Evolutionary conservation across 192 early-diverging fungal species (phyloP).

Genomic region (Paraglomus occultum): DNA sequence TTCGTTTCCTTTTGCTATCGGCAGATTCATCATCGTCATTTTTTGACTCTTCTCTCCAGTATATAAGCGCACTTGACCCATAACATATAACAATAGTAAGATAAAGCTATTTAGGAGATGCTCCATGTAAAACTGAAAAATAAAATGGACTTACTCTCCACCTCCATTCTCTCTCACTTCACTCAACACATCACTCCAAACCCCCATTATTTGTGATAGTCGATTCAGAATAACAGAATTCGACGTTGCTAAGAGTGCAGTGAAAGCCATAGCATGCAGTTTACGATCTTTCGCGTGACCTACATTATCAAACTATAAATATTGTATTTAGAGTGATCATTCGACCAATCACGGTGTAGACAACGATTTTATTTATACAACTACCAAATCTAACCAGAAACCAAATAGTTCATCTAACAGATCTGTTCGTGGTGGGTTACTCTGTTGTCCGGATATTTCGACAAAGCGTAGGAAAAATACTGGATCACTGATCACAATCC

Average conservation of each 20-base stretch:
- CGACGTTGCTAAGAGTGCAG: constrained; percentile 52
- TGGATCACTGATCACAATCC: constrained; percentile 60
- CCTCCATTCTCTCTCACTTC: constrained; percentile 61
- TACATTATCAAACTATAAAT: constrained; percentile 71
- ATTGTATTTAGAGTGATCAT: not conserved
- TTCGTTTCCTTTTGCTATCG: constrained; percentile 50
- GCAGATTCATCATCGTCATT: constrained; percentile 42
- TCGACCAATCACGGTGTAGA: not conserved
- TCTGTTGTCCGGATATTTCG: constrained; percentile 44
- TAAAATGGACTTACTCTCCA: constrained; percentile 48
- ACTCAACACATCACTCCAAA: constrained; percentile 61
- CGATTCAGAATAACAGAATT: constrained; percentile 45
- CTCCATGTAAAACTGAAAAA: not conserved
- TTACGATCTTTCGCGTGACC: constrained; percentile 68
- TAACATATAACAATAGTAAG: too few relatives aligned
- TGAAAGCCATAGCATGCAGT: constrained; percentile 60
- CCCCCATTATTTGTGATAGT: constrained; percentile 52
- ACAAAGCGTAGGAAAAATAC: constrained; percentile 51
- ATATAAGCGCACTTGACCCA: constrained; percentile 47
- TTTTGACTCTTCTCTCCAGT: constrained; percentile 48
- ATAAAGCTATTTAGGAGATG: not conserved
- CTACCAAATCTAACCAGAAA: constrained; percentile 69
- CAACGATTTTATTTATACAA: not conserved
- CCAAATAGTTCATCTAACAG: constrained; percentile 54
- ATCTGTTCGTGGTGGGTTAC: constrained; percentile 35